Evolutionary conservation across 148 eudicot genomes (phyloP).

Genomic region (Cornus suecica): DNA sequence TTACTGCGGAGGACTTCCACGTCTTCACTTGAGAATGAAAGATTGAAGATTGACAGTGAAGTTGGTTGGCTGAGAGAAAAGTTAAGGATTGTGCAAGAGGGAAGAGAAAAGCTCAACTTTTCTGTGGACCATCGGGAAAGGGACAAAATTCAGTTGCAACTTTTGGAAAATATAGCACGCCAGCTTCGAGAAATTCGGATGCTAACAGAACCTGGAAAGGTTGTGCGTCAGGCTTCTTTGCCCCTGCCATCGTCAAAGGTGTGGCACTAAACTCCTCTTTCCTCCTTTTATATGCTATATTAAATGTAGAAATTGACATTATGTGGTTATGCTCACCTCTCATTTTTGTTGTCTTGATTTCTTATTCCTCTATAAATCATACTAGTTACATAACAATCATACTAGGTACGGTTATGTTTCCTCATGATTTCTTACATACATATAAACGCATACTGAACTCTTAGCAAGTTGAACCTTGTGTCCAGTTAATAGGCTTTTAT

Average conservation of each 20-base stretch:
- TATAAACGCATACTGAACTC: no score
- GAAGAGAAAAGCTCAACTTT: constrained; percentile 59
- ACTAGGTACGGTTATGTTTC: neutral
- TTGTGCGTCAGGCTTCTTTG: constrained; percentile 56
- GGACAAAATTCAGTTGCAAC: constrained; percentile 57
- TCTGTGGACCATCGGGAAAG: constrained; percentile 57
- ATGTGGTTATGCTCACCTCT: neutral
- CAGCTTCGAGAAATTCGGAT: constrained; percentile 68
- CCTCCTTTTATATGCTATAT: neutral
- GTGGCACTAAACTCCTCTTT: constrained; percentile 3
- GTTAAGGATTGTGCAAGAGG: constrained; percentile 70
- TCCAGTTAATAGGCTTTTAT: no score
- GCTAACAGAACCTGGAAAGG: constrained; percentile 57
- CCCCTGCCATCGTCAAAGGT: constrained; percentile 78
- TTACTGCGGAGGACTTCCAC: constrained; percentile 48
- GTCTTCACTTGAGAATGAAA: constrained; percentile 62
- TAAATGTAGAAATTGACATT: no score
- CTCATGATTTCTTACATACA: neutral
- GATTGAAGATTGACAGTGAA: constrained; percentile 65
- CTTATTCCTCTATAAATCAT: neutral
- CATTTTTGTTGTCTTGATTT: neutral
- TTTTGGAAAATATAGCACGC: constrained; percentile 70
- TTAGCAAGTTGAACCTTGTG: no score
- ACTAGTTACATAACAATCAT: neutral
- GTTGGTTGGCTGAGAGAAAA: constrained; percentile 67